phyloP scores from a whole-genome alignment of 164 flowering plant genomes.

The Magnolia kwangsiensis region DNA sequence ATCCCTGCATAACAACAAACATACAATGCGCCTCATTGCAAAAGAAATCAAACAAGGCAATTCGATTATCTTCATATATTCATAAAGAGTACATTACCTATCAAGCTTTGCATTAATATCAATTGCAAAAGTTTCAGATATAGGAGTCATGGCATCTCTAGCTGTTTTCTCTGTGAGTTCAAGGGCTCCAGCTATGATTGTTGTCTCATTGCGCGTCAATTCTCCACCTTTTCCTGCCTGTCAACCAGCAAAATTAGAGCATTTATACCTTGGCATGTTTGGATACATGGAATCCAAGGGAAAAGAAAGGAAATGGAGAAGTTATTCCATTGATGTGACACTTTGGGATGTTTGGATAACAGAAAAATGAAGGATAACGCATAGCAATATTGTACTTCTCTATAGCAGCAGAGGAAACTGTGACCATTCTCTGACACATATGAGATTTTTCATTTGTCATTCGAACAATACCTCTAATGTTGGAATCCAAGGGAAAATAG shows the following conservation, averaged over 20 bases:
- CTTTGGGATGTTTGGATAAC: no score
- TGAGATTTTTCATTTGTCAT: no score
- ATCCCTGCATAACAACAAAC: constrained; percentile 30
- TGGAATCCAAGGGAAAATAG: no score
- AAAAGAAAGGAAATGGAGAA: no score
- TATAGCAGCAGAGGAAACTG: no score
- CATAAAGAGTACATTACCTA: constrained; percentile 20
- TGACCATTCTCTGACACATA: no score
- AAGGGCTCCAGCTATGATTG: constrained; percentile 96
- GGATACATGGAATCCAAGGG: no score
- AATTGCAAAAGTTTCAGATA: constrained; percentile 77
- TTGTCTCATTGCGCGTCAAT: constrained; percentile 93
- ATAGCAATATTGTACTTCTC: no score
- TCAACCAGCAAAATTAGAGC: background rate
- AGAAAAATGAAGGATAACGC: no score
- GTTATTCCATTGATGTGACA: no score
- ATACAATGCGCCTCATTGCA: background rate
- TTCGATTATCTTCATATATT: background rate
- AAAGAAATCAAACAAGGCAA: background rate
- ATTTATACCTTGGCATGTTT: no score
- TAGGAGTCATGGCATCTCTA: constrained; percentile 92
- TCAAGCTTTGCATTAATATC: constrained; percentile 73
- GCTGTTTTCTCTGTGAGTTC: constrained; percentile 86
- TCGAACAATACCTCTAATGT: no score
- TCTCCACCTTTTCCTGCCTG: constrained; percentile 99